Evolutionary conservation across 192 early-diverging fungal species (phyloP), one percentile per base, ranked within the genome.

Genomic region (Coemansia sp.): DNA sequence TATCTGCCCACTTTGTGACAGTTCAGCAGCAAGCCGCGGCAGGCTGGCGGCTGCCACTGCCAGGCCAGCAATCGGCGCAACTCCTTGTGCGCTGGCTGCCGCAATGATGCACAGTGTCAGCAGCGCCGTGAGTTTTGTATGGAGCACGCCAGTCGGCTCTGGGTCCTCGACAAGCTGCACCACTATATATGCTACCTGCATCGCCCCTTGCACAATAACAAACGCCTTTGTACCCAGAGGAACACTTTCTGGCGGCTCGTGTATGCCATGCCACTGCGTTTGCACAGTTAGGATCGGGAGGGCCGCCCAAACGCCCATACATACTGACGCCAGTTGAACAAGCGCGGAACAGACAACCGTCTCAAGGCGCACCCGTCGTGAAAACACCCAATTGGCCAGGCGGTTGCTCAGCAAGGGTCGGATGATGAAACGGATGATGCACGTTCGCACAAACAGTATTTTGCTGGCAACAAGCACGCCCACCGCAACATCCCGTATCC

Each of bases 391-490:
- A 1, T 5, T 10, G 9, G 52, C 27, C 10, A 16, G 12, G n/a
- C 33, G 24, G 23, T 1, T 16, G 28, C 25, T 23, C 12, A 46
- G 29, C 40, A 45, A 3, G 7, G 74, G 67, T 7, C 69, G 68
- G 23, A 77, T 22, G 1, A 67, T 27, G 31, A 65, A 71, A 40
- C 69, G 56, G 23, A 64, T 57, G 1, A 56, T 10, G 27, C 38
- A 49, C 3, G 62, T 62, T 5, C 65, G 63, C 14, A 58, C 31
- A 67, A 71, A 77, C 56, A 77, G 35, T 21, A 77, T 8, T 25
- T 67, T 64, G 52, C 51, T 58, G 0, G 58, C 50, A 19, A 56
- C 32, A 22, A 71, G 42, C 9, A 67, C 22, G 14, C 28, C 57
- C n/a, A 67, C 5, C 6, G 56, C 60, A 1, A 61, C 21, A 25